phyloP scores from a whole-genome alignment of 75 land plant genomes.

The Cunninghamia lanceolata region DNA sequence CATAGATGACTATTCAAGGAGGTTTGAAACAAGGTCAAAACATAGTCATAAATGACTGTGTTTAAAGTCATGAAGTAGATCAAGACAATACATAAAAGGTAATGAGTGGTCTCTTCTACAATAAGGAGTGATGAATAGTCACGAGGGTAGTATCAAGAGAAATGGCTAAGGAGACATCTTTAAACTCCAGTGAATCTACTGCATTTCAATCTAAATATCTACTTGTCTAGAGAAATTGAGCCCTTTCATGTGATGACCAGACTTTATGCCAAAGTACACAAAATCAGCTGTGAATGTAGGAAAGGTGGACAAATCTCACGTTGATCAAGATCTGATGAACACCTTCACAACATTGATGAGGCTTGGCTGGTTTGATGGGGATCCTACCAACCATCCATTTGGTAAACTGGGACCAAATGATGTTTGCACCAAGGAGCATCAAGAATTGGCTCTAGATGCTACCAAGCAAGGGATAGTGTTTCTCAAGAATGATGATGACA shows the following conservation, averaged over 20 bases:
- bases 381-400: constrained; percentile 57
- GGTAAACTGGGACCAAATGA: constrained; percentile 66
- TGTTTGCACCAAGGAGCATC: constrained; percentile 69
- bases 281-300: constrained; percentile 50
- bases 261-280: constrained; percentile 21
- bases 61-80: too few species aligned
- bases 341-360: constrained; percentile 43
- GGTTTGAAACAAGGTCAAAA: too few species aligned
- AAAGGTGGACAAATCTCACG: constrained; percentile 39
- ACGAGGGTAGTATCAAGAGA: too few species aligned
- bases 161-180: constrained; percentile 1
- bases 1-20: too few species aligned
- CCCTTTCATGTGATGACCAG: neutral
- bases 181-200: neutral
- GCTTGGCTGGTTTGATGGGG: constrained; percentile 91
- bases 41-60: too few species aligned
- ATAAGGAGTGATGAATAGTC: too few species aligned
- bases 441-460: constrained; percentile 38
- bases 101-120: too few species aligned
- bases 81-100: too few species aligned
- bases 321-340: constrained; percentile 61
- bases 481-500: constrained; percentile 15
- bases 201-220: neutral
- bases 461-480: constrained; percentile 38
- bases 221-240: neutral